phyloP scores from a whole-genome alignment of 2,329 filamentous ascomycete genomes.

The Exophiala aquamarina region DNA sequence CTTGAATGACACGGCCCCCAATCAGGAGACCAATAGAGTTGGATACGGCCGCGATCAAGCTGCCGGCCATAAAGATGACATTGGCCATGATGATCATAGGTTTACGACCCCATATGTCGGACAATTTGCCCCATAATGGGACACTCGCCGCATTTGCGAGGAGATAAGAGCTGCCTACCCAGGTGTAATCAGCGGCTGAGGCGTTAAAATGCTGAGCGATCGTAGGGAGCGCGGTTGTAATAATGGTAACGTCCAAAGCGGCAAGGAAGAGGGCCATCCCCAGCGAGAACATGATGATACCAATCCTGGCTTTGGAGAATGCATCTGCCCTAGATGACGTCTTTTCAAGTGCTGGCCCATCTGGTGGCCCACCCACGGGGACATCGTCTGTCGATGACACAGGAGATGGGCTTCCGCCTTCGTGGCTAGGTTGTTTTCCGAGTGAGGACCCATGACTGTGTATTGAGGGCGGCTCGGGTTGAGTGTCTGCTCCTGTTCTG shows the following conservation, averaged over 20 bases:
- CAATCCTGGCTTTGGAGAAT: constrained; percentile 41
- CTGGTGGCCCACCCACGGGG: background rate
- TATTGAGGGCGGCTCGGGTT: too few relatives aligned
- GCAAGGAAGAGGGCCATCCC: constrained; percentile 59
- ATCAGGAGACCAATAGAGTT: constrained; percentile 63
- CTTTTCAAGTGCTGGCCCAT: constrained; percentile 11
- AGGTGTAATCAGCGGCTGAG: constrained; percentile 46
- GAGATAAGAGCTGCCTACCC: constrained; percentile 49
- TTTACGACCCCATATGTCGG: constrained; percentile 68
- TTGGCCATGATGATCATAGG: constrained; percentile 61
- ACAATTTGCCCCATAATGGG: constrained; percentile 63
- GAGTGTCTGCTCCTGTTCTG: too few relatives aligned
- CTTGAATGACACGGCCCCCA: constrained; percentile 61
- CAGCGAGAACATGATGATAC: constrained; percentile 42
- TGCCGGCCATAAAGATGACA: constrained; percentile 62
- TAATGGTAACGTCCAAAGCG: constrained; percentile 57
- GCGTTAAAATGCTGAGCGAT: constrained; percentile 45
- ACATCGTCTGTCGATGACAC: background rate
- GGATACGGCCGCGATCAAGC: constrained; percentile 59
- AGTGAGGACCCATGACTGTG: too few relatives aligned
- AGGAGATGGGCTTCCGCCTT: background rate
- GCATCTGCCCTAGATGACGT: constrained; percentile 37
- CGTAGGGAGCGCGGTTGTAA: constrained; percentile 46
- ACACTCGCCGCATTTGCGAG: constrained; percentile 49
- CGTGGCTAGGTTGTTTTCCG: too few relatives aligned